These are phyloP conservation scores for Narthecium ossifragum DNA, from an alignment of 106 monocot species.

Conservation along the genomic window DNA sequence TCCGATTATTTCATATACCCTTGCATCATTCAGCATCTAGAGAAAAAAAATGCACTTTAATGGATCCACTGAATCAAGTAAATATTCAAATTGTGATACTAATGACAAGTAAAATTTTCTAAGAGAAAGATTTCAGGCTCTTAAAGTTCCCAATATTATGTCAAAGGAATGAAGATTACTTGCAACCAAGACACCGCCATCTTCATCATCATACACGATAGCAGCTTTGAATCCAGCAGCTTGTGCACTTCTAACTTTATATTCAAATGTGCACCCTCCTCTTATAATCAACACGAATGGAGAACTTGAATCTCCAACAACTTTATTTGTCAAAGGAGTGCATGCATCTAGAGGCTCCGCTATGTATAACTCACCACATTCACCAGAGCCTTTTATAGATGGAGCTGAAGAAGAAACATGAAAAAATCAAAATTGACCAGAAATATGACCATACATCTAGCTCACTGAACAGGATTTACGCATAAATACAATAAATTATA, in stretches of 20 bases:
- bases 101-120: neutral
- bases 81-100: neutral
- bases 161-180: slow-evolving; percentile 38
- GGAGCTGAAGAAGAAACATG: slow-evolving; percentile 44
- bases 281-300: slow-evolving; percentile 72
- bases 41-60: no score
- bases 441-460: neutral
- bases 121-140: neutral
- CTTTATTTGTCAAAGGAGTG: slow-evolving; percentile 43
- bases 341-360: slow-evolving; percentile 87
- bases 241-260: slow-evolving; percentile 82
- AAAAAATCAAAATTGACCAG: neutral
- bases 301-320: slow-evolving; percentile 27
- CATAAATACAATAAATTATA: no score
- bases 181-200: slow-evolving; percentile 41
- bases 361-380: slow-evolving; percentile 53
- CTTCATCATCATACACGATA: slow-evolving; percentile 77
- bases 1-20: no score
- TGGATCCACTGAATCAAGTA: neutral
- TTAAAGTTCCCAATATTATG: no score
- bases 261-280: slow-evolving; percentile 84
- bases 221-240: slow-evolving; percentile 74
- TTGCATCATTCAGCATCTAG: no score
- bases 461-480: no score
- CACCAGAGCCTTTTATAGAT: slow-evolving; percentile 62